These are phyloP conservation scores for Microcyclosporella mali DNA, from an alignment of 2,329 filamentous ascomycete species.

Conservation along the genomic window DNA sequence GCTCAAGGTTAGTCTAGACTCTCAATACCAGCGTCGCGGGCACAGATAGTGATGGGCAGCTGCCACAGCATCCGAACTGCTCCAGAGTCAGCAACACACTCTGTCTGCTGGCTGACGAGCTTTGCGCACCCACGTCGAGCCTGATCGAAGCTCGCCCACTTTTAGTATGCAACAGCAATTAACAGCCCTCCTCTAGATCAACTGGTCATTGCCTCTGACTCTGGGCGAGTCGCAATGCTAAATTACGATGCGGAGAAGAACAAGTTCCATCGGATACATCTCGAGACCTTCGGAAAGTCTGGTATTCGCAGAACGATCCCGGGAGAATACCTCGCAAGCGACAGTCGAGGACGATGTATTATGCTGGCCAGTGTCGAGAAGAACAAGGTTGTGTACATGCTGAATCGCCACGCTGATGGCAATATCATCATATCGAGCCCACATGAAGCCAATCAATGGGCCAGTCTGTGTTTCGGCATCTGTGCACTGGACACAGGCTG, in stretches of 20 bases:
- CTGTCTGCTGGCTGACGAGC: conserved; percentile 1
- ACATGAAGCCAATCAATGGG: conserved; percentile 88
- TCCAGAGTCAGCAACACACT: background rate
- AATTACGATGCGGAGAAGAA: conserved; percentile 86
- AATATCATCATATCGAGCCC: conserved; percentile 96
- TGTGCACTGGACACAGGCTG: conserved; percentile 91
- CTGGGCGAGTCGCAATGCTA: conserved; percentile 86
- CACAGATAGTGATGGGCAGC: conserved; percentile 41
- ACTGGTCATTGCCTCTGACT: conserved; percentile 91
- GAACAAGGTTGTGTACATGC: conserved; percentile 98
- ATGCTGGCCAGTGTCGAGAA: conserved; percentile 93
- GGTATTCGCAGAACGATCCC: conserved; percentile 89
- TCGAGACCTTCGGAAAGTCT: conserved; percentile 98
- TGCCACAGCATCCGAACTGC: conserved; percentile 10
- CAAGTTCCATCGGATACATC: conserved; percentile 78
- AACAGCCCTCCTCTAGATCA: conserved; percentile 59
- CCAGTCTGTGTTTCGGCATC: conserved; percentile 81
- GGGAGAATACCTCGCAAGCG: conserved; percentile 90
- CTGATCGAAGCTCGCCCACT: background rate
- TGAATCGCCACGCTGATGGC: conserved; percentile 90
- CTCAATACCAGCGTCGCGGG: conserved; percentile 19
- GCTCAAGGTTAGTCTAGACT: conserved; percentile 64
- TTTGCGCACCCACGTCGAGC: background rate
- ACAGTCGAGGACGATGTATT: conserved; percentile 92
- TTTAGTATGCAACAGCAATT: conserved; percentile 2